These are phyloP conservation scores for Penicillium janthinellum DNA, from an alignment of 2,329 filamentous ascomycete species.

Conservation along the genomic window DNA sequence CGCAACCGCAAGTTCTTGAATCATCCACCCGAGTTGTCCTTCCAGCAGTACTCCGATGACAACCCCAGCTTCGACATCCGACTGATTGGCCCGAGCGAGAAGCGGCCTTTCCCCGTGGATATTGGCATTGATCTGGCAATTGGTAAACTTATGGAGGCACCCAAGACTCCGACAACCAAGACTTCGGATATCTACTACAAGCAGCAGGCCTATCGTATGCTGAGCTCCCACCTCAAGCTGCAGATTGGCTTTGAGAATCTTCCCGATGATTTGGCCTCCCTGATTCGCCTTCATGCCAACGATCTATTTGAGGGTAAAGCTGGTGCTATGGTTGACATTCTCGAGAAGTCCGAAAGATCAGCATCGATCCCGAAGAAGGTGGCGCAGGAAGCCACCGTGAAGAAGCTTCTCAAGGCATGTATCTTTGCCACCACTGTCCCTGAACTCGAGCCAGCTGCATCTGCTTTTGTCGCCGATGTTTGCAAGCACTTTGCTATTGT, in stretches of 20 bases:
- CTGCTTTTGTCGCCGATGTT: constrained; percentile 73
- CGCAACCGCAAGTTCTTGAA: constrained; percentile 95
- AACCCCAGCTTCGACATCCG: constrained; percentile 83
- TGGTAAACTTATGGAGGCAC: constrained; percentile 78
- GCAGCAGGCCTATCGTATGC: constrained; percentile 83
- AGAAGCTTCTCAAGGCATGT: constrained; percentile 84
- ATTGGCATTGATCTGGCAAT: constrained; percentile 88
- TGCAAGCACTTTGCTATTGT: constrained; percentile 89
- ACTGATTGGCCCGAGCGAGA: constrained; percentile 84
- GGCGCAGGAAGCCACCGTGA: constrained; percentile 77
- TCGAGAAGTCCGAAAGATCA: constrained; percentile 75
- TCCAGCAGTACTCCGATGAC: constrained; percentile 85
- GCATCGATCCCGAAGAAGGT: constrained; percentile 86
- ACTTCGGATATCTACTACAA: constrained; percentile 85
- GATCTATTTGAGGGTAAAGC: constrained; percentile 77
- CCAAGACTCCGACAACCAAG: constrained; percentile 61
- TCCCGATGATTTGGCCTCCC: constrained; percentile 82
- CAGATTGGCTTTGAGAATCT: constrained; percentile 84
- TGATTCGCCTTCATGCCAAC: constrained; percentile 85
- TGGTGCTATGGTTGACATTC: constrained; percentile 65
- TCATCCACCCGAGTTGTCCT: constrained; percentile 79
- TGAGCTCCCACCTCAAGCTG: constrained; percentile 87
- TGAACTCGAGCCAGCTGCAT: constrained; percentile 75
- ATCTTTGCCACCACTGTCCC: constrained; percentile 83
- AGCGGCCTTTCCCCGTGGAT: constrained; percentile 82